A percentile compares a stretch with the other conserved stretches of the same genome.
Evolutionary conservation across 2,329 filamentous ascomycete species (phyloP).

Genomic region (Fusarium hostae): DNA sequence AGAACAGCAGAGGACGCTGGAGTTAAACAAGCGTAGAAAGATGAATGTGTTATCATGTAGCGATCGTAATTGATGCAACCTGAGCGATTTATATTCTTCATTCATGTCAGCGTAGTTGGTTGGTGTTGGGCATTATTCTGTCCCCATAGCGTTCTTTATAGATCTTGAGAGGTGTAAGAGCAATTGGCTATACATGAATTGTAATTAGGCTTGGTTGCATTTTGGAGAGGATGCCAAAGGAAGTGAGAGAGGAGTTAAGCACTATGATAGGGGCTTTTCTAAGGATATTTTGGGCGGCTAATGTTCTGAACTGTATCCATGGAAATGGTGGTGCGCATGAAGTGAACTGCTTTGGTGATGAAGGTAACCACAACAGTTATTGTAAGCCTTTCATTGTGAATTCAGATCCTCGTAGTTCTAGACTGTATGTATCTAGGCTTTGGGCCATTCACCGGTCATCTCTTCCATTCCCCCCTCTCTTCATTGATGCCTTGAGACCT

Average conservation of each 20-base stretch:
- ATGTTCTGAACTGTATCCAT: fast-evolving
- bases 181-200: too few species aligned
- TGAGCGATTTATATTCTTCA: neutral
- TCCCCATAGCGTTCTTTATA: too few species aligned
- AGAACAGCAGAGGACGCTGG: neutral
- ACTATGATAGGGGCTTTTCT: fast-evolving
- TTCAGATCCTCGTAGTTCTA: too few species aligned
- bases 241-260: neutral
- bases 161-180: neutral
- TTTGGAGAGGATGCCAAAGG: fast-evolving
- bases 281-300: fast-evolving
- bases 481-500: neutral
- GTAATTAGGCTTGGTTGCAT: neutral
- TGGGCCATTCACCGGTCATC: too few species aligned
- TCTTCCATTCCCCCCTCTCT: neutral
- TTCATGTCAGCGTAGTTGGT: too few species aligned
- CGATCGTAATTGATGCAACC: neutral
- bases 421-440: too few species aligned
- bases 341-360: fast-evolving
- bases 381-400: fast-evolving
- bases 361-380: fast-evolving
- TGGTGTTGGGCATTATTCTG: neutral
- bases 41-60: neutral
- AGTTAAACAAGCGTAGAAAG: neutral
- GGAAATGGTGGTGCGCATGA: fast-evolving